Evolutionary conservation across 1,284 basidiomycete species (phyloP).

Genomic region (Pterulicium gracile): DNA sequence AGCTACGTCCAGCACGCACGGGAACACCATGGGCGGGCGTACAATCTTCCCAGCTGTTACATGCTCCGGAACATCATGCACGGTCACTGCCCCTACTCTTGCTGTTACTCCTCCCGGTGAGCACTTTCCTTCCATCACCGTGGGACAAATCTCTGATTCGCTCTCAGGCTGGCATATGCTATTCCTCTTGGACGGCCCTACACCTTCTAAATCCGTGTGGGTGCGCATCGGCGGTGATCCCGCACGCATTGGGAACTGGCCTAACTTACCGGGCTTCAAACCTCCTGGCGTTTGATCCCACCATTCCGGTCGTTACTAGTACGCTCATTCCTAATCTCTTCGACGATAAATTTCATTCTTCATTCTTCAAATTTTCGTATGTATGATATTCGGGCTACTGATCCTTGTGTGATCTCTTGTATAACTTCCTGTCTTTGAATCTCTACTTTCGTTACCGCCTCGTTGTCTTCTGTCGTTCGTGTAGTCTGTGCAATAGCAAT

Average conservation of each 20-base stretch:
- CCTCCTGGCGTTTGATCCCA: slow-evolving; percentile 37
- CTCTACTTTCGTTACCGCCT: no score
- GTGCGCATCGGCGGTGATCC: slow-evolving; percentile 70
- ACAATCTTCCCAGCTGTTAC: slow-evolving; percentile 59
- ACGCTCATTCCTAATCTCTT: slow-evolving; percentile 4
- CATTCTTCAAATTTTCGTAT: no score
- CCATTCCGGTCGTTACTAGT: no score
- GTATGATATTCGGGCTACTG: no score
- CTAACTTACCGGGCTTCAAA: slow-evolving; percentile 49
- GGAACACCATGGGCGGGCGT: slow-evolving; percentile 63
- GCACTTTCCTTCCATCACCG: no score
- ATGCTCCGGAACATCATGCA: slow-evolving; percentile 51
- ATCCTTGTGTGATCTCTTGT: no score
- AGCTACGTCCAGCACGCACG: slow-evolving; percentile 65
- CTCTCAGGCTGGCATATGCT: slow-evolving; percentile 60
- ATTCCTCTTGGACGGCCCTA: slow-evolving; percentile 64
- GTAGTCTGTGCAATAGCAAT: no score
- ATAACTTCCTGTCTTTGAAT: no score
- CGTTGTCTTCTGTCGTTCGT: no score
- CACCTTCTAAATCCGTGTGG: slow-evolving; percentile 60
- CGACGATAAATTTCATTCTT: no score
- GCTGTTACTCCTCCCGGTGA: slow-evolving; percentile 57
- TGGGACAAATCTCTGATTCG: no score
- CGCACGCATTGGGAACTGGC: slow-evolving; percentile 55
- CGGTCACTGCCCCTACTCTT: slow-evolving; percentile 60